phyloP scores from a whole-genome alignment of 768 basidiomycete genomes.

The Macrolepiota fuliginosa region DNA sequence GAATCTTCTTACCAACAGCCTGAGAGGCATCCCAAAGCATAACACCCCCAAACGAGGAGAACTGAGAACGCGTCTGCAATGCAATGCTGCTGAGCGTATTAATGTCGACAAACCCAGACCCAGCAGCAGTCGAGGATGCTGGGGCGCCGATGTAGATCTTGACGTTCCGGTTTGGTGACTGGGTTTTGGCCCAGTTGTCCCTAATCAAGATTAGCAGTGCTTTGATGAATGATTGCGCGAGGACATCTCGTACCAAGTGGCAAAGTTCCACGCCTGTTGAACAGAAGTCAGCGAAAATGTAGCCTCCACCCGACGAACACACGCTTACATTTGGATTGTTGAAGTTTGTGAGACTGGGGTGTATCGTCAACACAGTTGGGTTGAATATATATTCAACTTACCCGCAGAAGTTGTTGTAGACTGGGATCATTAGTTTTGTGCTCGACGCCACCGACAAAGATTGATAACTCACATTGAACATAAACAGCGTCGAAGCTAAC shows the following conservation, averaged over 20 bases:
- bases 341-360: slow-evolving; percentile 34
- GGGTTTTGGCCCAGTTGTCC: slow-evolving; percentile 57
- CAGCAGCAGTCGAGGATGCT: slow-evolving; percentile 47
- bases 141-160: slow-evolving; percentile 59
- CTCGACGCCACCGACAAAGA: background rate
- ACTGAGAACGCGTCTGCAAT: slow-evolving; percentile 37
- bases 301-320: background rate
- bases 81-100: slow-evolving; percentile 39
- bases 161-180: slow-evolving; percentile 49
- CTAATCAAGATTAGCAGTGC: slow-evolving; percentile 18
- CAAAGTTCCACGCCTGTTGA: slow-evolving; percentile 45
- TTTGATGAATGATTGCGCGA: background rate
- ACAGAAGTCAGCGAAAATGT: background rate
- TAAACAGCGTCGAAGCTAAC: slow-evolving; percentile 65
- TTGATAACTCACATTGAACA: slow-evolving; percentile 39
- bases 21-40: slow-evolving; percentile 42
- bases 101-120: slow-evolving; percentile 50
- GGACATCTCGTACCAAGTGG: slow-evolving; percentile 31
- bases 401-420: slow-evolving; percentile 47
- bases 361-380: background rate
- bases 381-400: slow-evolving; percentile 3
- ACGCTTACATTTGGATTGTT: slow-evolving; percentile 35
- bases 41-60: slow-evolving; percentile 54
- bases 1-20: slow-evolving; percentile 28
- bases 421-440: slow-evolving; percentile 10